Evolutionary conservation across 176 grass and related monocot genomes (phyloP), one percentile per base, ranked within the genome.

Genomic region (Juncus effusus): DNA sequence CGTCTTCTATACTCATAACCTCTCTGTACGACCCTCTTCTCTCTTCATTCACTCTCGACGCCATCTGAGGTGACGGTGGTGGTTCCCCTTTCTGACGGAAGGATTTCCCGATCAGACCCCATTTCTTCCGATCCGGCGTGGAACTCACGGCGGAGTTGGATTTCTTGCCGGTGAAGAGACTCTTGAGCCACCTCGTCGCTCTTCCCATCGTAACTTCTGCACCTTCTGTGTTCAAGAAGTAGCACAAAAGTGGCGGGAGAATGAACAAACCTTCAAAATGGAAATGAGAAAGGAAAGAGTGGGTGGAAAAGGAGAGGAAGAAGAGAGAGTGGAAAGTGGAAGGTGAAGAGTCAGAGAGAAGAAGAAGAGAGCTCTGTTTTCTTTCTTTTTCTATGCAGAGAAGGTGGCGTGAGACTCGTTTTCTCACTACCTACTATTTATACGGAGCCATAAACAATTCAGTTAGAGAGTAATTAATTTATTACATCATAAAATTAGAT

Each of bases 141-240:
- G 55, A 45, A 5, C 39, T 72, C 62, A 62, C 63, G 15, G 19
- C 65, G 12, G 44, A 6, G 45, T 45, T 44, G 10, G 39, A 13
- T 77, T 86, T 89, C 80, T 77, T 99, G 74, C 80, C 60, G 55
- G 76, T 79, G 47, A 93, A 77, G 52, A 99, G 72, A 11, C 76
- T 81, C 49, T 83, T 82, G 40, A 99, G 45, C 88, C 88, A 99
- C 72, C 85, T 75, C 2, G 88, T 64, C 70, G 83, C 80, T 52
- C 94, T 78, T 36, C 83, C 88, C 94, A 99, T 96, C 63, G 36
- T 44, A 44, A 5, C 78, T 82, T 71, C 67, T 45, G 41, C 63
- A 49, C 37, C 53, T 28, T 57, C 54, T 57, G 36, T 42, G 16
- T 58, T 38, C 52, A 42, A 52, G 37, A 35, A 38, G 52, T 16